These are phyloP conservation scores for Conidiobolus incongruus DNA, from an alignment of 371 early-diverging fungal species.

Conservation along the genomic window DNA sequence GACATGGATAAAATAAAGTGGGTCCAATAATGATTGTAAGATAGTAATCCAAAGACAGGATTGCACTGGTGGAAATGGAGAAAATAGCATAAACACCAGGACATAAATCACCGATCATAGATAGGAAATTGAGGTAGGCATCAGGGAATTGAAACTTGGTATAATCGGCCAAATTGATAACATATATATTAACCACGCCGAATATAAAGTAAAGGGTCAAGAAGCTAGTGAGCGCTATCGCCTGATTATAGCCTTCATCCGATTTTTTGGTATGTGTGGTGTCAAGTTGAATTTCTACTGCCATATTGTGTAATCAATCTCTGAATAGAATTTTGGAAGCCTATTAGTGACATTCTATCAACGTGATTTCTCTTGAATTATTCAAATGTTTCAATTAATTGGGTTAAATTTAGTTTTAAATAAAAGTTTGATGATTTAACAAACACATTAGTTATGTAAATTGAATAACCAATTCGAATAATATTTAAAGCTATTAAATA, in stretches of 20 bases:
- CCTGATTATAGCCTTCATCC: constrained; percentile 32
- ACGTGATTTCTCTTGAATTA: too few relatives aligned
- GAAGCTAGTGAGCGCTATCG: constrained; percentile 23
- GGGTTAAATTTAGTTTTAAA: too few relatives aligned
- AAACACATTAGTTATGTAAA: too few relatives aligned
- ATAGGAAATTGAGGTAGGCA: constrained; percentile 11
- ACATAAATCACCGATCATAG: constrained; percentile 20
- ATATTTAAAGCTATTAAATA: too few relatives aligned
- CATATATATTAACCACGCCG: constrained; percentile 20
- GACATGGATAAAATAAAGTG: constrained; percentile 12
- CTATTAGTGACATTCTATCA: too few relatives aligned
- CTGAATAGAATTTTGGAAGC: too few relatives aligned
- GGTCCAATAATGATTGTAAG: constrained; percentile 14
- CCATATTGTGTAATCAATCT: too few relatives aligned
- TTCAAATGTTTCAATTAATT: too few relatives aligned
- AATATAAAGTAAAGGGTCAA: constrained; percentile 23
- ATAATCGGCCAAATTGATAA: constrained; percentile 18
- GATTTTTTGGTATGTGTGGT: too few relatives aligned
- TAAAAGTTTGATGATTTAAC: too few relatives aligned
- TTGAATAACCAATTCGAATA: too few relatives aligned
- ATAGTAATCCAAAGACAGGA: constrained; percentile 14
- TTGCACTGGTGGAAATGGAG: constrained; percentile 14
- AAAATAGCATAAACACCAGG: constrained; percentile 13
- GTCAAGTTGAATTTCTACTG: too few relatives aligned
- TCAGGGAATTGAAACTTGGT: constrained; percentile 10